Conservation (phyloP, 768 basidiomycete species). For the Mycena albidolilacea region DNA sequence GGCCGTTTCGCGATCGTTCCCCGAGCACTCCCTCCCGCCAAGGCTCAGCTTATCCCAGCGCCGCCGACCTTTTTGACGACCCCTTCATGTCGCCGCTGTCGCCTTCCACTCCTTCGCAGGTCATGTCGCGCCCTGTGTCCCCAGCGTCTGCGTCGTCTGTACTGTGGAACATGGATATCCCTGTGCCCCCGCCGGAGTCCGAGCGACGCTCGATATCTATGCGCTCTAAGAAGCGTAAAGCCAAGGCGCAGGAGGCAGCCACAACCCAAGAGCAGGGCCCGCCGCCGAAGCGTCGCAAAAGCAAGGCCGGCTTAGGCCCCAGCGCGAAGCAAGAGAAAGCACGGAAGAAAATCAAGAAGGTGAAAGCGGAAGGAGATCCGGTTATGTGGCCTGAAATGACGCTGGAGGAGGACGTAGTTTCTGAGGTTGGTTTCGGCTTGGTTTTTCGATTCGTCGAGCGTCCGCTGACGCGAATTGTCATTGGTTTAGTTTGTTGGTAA, state of each 20-base stretch:
- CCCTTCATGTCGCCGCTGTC: constrained; percentile 29
- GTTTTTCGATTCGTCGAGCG: neutral
- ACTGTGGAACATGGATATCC: neutral
- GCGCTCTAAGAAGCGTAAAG: constrained; percentile 28
- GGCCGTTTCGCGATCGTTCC: neutral
- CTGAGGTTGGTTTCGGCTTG: constrained; percentile 19
- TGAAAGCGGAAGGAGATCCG: neutral
- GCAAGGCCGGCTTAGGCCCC: neutral
- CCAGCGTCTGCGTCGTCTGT: neutral
- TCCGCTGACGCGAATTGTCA: neutral
- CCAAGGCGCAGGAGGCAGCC: neutral
- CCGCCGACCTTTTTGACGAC: constrained; percentile 16
- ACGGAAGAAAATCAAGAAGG: constrained; percentile 9
- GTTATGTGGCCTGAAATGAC: constrained; percentile 30
- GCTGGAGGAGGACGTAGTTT: neutral
- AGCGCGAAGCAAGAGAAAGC: constrained; percentile 23
- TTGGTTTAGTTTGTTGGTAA: constrained; percentile 17
- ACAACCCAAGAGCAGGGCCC: neutral
- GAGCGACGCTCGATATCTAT: neutral
- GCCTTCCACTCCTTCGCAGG: constrained; percentile 5
- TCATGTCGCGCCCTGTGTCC: neutral
- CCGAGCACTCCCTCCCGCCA: neutral
- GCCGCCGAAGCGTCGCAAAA: constrained; percentile 23
- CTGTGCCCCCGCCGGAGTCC: neutral
- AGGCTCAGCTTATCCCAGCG: neutral